phyloP scores from a whole-genome alignment of 2,329 filamentous ascomycete genomes.

The Pseudocercospora macadamiae region DNA sequence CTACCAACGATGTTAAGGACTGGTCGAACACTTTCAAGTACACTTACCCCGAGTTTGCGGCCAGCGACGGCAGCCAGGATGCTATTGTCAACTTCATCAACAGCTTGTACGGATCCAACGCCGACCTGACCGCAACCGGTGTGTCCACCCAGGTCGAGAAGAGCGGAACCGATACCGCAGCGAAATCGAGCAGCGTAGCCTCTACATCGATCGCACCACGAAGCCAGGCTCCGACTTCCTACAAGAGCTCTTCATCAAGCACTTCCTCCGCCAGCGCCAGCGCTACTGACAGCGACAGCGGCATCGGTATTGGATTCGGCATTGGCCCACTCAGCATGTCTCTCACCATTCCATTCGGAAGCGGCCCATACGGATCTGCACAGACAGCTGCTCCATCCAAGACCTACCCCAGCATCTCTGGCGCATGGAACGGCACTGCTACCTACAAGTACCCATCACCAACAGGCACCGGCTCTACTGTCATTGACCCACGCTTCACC shows the following conservation, averaged over 20 bases:
- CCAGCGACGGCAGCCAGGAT: conserved; percentile 49
- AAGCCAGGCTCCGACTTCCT: not conserved
- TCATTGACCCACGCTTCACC: conserved; percentile 20
- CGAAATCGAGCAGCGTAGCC: not conserved
- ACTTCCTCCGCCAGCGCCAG: not conserved
- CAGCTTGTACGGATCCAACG: conserved; percentile 56
- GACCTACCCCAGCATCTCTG: conserved; percentile 9
- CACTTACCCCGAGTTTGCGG: conserved; percentile 69
- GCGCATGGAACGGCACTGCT: conserved; percentile 17
- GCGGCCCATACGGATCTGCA: conserved; percentile 7
- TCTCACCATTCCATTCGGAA: conserved; percentile 12
- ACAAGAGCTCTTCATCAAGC: not conserved
- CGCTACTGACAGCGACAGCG: not conserved
- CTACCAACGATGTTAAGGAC: conserved; percentile 66
- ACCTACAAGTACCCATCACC: conserved; percentile 6
- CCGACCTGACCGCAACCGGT: conserved; percentile 15
- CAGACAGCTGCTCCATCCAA: conserved; percentile 3
- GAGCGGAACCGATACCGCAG: not conserved
- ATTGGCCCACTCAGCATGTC: conserved; percentile 19
- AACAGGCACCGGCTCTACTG: conserved; percentile 5
- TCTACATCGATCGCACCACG: not conserved
- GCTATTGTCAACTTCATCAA: conserved; percentile 55
- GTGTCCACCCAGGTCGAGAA: conserved; percentile 18
- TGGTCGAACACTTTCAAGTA: conserved; percentile 69
- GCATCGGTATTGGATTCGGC: conserved; percentile 14